Evolutionary conservation across 495 filamentous ascomycete genomes (phyloP).

Genomic region (Lentithecium fluviatile): DNA sequence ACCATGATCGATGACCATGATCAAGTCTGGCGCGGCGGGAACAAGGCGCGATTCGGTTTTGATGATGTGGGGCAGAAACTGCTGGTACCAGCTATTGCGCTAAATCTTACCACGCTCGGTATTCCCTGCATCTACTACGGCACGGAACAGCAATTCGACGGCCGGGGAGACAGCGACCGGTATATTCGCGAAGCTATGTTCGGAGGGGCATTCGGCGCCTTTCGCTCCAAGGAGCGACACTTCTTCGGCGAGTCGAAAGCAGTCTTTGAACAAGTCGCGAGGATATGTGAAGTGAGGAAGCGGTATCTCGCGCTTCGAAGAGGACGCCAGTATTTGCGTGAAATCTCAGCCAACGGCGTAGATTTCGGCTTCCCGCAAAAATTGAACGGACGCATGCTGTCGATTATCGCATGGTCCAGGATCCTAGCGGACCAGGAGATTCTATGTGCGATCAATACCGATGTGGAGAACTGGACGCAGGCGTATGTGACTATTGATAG

Average conservation of each 20-base stretch:
- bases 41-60: constrained; percentile 33
- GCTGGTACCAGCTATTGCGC: constrained; percentile 23
- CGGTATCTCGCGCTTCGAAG: constrained; percentile 8
- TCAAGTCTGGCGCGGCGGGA: constrained; percentile 26
- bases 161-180: constrained; percentile 25
- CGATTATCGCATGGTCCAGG: constrained; percentile 35
- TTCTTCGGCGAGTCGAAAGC: constrained; percentile 30
- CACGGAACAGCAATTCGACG: constrained; percentile 35
- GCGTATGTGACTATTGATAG: constrained; percentile 30
- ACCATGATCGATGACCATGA: constrained; percentile 40
- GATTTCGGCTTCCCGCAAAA: constrained; percentile 23
- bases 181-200: constrained; percentile 38
- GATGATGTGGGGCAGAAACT: constrained; percentile 10
- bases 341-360: constrained; percentile 30
- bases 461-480: not conserved
- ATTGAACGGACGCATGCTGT: constrained; percentile 10
- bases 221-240: constrained; percentile 28
- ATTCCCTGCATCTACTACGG: constrained; percentile 40
- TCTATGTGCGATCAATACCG: constrained; percentile 36
- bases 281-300: constrained; percentile 18
- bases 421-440: constrained; percentile 34
- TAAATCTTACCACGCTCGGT: constrained; percentile 35
- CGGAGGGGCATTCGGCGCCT: constrained; percentile 35
- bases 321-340: constrained; percentile 34
- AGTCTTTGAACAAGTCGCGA: constrained; percentile 21